Conservation (phyloP, 2,329 filamentous ascomycete species). For the Epichloe typhina region DNA sequence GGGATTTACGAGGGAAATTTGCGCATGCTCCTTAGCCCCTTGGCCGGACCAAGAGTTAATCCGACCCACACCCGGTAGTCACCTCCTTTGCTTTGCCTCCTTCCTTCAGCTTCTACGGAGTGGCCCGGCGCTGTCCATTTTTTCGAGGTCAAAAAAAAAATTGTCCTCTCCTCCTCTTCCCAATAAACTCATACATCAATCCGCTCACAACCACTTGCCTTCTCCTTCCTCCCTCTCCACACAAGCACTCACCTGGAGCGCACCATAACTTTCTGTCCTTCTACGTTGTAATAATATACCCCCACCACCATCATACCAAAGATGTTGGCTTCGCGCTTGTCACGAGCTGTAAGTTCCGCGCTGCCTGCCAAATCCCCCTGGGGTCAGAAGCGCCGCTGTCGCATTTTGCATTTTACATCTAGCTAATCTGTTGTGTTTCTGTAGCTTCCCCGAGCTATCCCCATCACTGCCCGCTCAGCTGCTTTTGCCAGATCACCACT, state of each 20-base stretch:
- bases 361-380: background rate
- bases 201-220: constrained; percentile 11
- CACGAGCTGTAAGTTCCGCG: constrained; percentile 52
- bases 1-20: too few species aligned
- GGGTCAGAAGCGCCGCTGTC: background rate
- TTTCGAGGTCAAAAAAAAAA: constrained; percentile 25
- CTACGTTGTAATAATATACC: constrained; percentile 20
- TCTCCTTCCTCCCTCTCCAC: constrained; percentile 13
- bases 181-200: constrained; percentile 12
- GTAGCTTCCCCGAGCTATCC: constrained; percentile 66
- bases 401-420: background rate
- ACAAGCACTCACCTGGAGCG: constrained; percentile 17
- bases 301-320: constrained; percentile 26
- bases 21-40: background rate
- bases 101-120: constrained; percentile 29
- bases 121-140: constrained; percentile 18
- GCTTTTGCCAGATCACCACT: constrained; percentile 56
- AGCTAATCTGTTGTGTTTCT: constrained; percentile 9
- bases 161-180: constrained; percentile 16
- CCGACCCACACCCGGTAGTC: constrained; percentile 8
- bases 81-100: constrained; percentile 18
- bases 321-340: constrained; percentile 61
- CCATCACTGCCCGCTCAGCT: constrained; percentile 54
- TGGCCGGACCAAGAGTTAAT: constrained; percentile 14
- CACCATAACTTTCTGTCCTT: constrained; percentile 20